A percentile compares a stretch with the other conserved stretches of the same genome.
phyloP scores from a whole-genome alignment of 2,329 filamentous ascomycete species.

The Tricladium varicosporioides region DNA sequence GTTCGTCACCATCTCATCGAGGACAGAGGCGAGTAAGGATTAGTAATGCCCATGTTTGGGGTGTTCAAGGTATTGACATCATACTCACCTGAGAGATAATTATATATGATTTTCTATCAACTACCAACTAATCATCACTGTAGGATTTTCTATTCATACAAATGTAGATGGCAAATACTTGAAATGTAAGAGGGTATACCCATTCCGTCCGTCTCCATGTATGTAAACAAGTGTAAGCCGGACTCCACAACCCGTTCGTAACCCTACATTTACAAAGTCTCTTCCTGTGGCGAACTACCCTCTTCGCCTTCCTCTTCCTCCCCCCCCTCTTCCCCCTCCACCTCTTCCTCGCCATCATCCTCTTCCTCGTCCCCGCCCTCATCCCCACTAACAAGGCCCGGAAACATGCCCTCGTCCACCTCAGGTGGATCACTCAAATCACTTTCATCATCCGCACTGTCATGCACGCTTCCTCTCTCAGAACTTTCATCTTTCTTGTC shows the following conservation, averaged over 20 bases:
- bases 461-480: constrained; percentile 40
- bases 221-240: background rate
- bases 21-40: too few relatives aligned
- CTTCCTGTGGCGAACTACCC: background rate
- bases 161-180: too few relatives aligned
- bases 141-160: too few relatives aligned
- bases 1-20: too few relatives aligned
- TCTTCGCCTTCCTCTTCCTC: background rate
- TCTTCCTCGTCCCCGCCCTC: constrained; percentile 2
- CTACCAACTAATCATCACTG: too few relatives aligned
- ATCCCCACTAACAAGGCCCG: background rate
- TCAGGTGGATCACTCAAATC: constrained; percentile 49
- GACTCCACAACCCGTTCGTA: background rate
- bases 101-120: too few relatives aligned
- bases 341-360: background rate
- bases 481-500: too few relatives aligned
- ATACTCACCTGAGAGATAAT: too few relatives aligned
- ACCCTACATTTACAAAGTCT: background rate
- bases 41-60: too few relatives aligned
- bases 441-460: constrained; percentile 52
- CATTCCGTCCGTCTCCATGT: background rate
- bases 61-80: too few relatives aligned
- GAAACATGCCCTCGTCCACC: constrained; percentile 27
- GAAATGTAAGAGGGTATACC: background rate
- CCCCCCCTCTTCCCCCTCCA: constrained; percentile 1